phyloP scores from a whole-genome alignment of 306 rosid genomes.

The Ziziphus jujuba region DNA sequence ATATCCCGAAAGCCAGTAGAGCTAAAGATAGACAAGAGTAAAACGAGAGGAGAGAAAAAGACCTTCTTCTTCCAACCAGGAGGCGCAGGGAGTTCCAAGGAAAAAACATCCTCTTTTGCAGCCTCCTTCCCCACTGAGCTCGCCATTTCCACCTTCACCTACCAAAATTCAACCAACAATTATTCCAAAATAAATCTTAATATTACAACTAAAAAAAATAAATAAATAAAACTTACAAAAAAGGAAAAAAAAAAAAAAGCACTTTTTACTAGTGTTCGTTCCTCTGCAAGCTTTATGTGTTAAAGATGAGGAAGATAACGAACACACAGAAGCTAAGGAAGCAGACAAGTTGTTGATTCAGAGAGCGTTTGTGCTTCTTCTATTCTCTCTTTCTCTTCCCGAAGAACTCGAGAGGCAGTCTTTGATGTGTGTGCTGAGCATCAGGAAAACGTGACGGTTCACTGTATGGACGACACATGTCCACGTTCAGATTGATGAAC shows the following conservation, averaged over 20 bases:
- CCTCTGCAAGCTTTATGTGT: background rate
- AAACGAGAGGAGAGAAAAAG: background rate
- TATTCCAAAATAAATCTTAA: constrained; percentile 10
- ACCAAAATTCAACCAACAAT: constrained; percentile 29
- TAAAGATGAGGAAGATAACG: constrained; percentile 11
- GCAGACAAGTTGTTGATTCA: constrained; percentile 30
- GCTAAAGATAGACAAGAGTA: constrained; percentile 10
- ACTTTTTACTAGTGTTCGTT: constrained; percentile 18
- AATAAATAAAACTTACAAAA: constrained; percentile 1
- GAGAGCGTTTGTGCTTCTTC: constrained; percentile 15
- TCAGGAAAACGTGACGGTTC: constrained; percentile 31
- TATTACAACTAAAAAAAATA: background rate
- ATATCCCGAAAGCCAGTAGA: background rate
- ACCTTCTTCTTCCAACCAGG: constrained; percentile 97
- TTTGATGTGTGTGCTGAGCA: constrained; percentile 20
- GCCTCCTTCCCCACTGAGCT: constrained; percentile 66
- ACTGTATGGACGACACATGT: constrained; percentile 27
- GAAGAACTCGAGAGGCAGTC: constrained; percentile 9
- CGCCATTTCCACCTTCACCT: constrained; percentile 72
- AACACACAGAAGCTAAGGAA: constrained; percentile 2
- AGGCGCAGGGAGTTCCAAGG: constrained; percentile 93
- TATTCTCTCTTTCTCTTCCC: constrained; percentile 12
- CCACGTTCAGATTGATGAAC: background rate
- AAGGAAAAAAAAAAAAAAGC: constrained; percentile 6
- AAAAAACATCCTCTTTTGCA: constrained; percentile 64